phyloP scores from a whole-genome alignment of 2,329 filamentous ascomycete genomes.

The Scedosporium apiospermum region DNA sequence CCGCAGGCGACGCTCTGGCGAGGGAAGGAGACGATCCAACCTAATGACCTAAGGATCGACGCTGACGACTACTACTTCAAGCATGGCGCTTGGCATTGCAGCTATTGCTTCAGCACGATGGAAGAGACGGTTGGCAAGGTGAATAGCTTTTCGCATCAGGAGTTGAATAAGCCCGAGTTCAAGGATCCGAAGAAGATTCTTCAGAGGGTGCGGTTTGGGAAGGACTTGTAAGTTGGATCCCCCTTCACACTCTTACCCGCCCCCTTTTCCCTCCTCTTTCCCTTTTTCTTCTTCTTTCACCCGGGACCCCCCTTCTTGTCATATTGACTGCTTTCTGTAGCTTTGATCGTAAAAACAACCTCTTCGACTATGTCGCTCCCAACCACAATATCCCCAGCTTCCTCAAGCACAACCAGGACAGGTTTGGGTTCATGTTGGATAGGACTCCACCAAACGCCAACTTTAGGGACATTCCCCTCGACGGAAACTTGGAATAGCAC shows the following conservation, averaged over 20 bases:
- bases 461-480: constrained; percentile 19
- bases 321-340: constrained; percentile 6
- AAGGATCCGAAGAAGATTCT: constrained; percentile 28
- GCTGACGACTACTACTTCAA: constrained; percentile 29
- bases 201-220: constrained; percentile 28
- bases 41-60: constrained; percentile 41
- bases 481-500: not conserved
- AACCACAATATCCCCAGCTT: constrained; percentile 33
- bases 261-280: not conserved
- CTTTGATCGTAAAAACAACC: constrained; percentile 12
- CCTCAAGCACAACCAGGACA: constrained; percentile 21
- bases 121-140: constrained; percentile 46
- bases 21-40: constrained; percentile 36
- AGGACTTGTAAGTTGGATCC: constrained; percentile 27
- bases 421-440: constrained; percentile 27
- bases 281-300: not conserved
- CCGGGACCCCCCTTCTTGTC: not conserved
- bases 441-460: constrained; percentile 27
- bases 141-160: constrained; percentile 41
- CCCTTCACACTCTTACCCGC: too few species aligned
- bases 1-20: constrained; percentile 50
- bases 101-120: constrained; percentile 48
- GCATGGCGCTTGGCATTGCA: constrained; percentile 53
- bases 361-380: constrained; percentile 19
- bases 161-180: constrained; percentile 28